Evolutionary conservation across 2,329 filamentous ascomycete genomes (phyloP).

Genomic region (Colletotrichum musae): DNA sequence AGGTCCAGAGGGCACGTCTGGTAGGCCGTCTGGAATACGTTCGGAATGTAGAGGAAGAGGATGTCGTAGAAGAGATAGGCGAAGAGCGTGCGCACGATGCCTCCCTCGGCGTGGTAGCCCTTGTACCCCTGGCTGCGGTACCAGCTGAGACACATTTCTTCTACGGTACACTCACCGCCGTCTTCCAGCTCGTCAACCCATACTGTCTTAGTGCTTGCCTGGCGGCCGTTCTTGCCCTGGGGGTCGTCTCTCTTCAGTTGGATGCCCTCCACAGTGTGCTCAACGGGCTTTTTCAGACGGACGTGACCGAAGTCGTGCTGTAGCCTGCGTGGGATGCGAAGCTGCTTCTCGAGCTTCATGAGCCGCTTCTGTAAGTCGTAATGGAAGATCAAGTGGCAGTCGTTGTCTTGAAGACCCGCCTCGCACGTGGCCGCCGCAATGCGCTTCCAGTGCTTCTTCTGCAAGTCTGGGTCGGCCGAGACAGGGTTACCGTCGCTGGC

Average conservation of each 20-base stretch:
- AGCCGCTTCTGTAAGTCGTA: constrained; percentile 95
- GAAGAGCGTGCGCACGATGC: constrained; percentile 92
- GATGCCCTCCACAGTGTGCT: constrained; percentile 82
- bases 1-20: constrained; percentile 95
- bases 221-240: constrained; percentile 55
- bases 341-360: constrained; percentile 87
- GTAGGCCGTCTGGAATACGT: constrained; percentile 96
- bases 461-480: constrained; percentile 59
- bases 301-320: constrained; percentile 96
- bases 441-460: constrained; percentile 87
- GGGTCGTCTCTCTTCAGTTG: constrained; percentile 77
- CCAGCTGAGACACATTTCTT: constrained; percentile 92
- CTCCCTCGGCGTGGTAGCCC: constrained; percentile 93
- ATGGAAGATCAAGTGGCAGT: constrained; percentile 94
- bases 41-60: constrained; percentile 92
- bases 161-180: constrained; percentile 85
- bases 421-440: constrained; percentile 87
- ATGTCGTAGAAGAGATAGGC: constrained; percentile 94
- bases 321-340: constrained; percentile 85
- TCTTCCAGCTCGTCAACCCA: constrained; percentile 86
- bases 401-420: constrained; percentile 84
- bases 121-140: constrained; percentile 91
- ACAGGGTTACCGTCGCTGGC: constrained; percentile 63
- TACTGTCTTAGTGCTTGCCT: constrained; percentile 78
- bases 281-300: constrained; percentile 79